Evolutionary conservation across 176 grass and related monocot genomes (phyloP).

Genomic region (Saccharum officinarum): DNA sequence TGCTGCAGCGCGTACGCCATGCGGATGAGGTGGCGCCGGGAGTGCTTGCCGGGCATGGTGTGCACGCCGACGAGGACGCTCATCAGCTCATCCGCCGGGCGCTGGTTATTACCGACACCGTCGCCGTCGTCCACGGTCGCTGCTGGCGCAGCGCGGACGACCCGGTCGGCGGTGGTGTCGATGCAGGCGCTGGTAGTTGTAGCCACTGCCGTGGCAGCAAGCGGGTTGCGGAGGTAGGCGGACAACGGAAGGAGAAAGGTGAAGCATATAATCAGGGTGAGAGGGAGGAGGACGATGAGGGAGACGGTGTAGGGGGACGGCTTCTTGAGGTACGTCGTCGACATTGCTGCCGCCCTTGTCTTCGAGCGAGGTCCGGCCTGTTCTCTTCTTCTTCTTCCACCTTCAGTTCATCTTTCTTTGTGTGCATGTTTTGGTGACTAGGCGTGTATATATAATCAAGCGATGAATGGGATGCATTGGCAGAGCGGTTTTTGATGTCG

Average conservation of each 20-base stretch:
- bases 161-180: not conserved
- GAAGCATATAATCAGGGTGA: slow-evolving; percentile 34
- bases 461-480: not conserved
- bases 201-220: not conserved
- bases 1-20: slow-evolving; percentile 58
- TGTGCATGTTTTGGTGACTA: not conserved
- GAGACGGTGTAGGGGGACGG: not conserved
- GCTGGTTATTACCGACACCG: not conserved
- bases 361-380: not conserved
- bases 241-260: slow-evolving; percentile 2
- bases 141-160: not conserved
- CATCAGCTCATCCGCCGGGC: slow-evolving; percentile 3
- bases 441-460: not conserved
- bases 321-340: slow-evolving; percentile 17
- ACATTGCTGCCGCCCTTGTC: not conserved
- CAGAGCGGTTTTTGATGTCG: not conserved
- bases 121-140: not conserved
- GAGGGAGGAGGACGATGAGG: slow-evolving; percentile 35
- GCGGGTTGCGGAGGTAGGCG: slow-evolving; percentile 19
- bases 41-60: slow-evolving; percentile 53
- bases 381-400: not conserved
- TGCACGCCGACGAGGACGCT: slow-evolving; percentile 61
- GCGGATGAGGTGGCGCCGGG: slow-evolving; percentile 59
- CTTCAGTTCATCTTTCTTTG: not conserved
- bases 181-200: not conserved